phyloP scores from a whole-genome alignment of 73 alveolate species.

The Tetrahymena thermophila region DNA sequence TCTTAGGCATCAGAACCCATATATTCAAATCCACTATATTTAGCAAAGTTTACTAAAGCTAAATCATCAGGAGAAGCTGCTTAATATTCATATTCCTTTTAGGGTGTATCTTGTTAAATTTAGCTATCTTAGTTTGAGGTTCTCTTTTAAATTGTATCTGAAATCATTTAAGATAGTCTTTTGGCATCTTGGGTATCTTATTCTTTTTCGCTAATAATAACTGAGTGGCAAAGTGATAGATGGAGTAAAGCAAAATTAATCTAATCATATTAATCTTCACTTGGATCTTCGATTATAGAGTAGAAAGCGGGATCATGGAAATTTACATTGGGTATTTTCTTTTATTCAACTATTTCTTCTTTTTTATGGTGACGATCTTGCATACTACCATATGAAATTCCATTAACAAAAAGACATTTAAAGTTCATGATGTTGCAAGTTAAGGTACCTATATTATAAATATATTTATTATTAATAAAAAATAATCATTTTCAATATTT shows the following conservation, averaged over 20 bases:
- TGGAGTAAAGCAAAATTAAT: slow-evolving; percentile 38
- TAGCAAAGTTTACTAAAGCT: slow-evolving; percentile 90
- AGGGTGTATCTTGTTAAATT: not conserved
- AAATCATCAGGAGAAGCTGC: slow-evolving; percentile 93
- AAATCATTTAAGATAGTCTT: not conserved
- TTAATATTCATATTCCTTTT: slow-evolving; percentile 61
- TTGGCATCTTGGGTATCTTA: not conserved
- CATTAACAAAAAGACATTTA: slow-evolving; percentile 62
- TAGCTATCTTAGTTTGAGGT: not conserved
- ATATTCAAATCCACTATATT: slow-evolving; percentile 47
- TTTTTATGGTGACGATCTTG: slow-evolving; percentile 23
- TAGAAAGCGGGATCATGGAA: slow-evolving; percentile 10
- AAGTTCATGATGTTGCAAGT: slow-evolving; percentile 74
- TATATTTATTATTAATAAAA: slow-evolving; percentile 53
- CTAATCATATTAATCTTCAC: slow-evolving; percentile 16
- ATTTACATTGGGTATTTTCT: slow-evolving; percentile 22
- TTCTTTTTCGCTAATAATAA: slow-evolving; percentile 51
- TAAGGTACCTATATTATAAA: slow-evolving; percentile 89
- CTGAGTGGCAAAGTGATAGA: slow-evolving; percentile 73
- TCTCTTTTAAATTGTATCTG: not conserved
- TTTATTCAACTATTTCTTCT: not conserved
- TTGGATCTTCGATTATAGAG: not conserved
- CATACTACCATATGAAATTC: slow-evolving; percentile 49
- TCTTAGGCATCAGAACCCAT: slow-evolving; percentile 43
- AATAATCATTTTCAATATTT: not conserved